These are phyloP conservation scores for Aspergillus pseudoglaucus DNA, from an alignment of 2,329 filamentous ascomycete species.

Conservation along the genomic window DNA sequence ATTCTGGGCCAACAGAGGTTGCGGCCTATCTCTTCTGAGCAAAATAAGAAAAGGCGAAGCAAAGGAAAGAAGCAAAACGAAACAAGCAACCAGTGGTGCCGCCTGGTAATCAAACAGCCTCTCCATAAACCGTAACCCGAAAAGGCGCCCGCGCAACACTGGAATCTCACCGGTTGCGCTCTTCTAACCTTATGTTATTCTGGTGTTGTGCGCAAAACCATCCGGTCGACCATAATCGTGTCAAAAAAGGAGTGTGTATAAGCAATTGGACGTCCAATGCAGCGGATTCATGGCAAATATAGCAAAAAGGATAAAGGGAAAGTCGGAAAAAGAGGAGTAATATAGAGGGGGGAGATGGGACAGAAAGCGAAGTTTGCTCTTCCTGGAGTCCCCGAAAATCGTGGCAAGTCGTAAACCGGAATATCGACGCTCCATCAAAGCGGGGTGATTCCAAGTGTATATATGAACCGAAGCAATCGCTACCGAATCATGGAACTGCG, in stretches of 20 bases:
- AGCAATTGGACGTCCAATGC: neutral
- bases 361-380: constrained; percentile 2
- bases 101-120: neutral
- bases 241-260: neutral
- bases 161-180: neutral
- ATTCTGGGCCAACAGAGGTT: neutral
- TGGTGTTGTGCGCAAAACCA: constrained; percentile 14
- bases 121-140: neutral
- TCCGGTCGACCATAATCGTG: constrained; percentile 10
- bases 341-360: neutral
- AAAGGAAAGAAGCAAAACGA: neutral
- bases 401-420: constrained; percentile 18
- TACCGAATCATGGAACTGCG: constrained; percentile 63
- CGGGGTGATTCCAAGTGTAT: neutral
- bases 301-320: constrained; percentile 1
- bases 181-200: neutral
- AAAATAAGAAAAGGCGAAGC: neutral
- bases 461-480: constrained; percentile 8
- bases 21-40: neutral
- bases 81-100: neutral
- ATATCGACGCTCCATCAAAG: neutral
- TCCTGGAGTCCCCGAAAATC: constrained; percentile 10
- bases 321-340: neutral
- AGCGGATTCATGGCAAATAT: neutral
- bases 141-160: neutral